A percentile compares a stretch with the other conserved stretches of the same genome.
Conservation (phyloP, 768 basidiomycete species). For the Grammothele lineata region DNA sequence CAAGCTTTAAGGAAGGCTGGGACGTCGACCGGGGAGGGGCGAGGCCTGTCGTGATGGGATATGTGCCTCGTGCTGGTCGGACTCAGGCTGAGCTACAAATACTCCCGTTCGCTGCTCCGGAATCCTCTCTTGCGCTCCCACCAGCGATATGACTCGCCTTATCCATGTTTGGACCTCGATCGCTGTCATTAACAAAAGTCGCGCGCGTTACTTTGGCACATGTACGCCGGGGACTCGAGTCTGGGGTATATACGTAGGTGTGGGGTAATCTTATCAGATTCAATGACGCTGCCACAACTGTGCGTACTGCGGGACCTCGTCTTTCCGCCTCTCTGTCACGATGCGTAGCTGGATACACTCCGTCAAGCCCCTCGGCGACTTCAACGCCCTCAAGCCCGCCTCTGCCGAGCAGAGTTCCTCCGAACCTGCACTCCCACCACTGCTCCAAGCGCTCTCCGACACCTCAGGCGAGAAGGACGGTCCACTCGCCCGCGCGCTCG, state of each 20-base stretch:
- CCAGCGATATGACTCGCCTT: no score
- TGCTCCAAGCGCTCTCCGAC: conserved; percentile 15
- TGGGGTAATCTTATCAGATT: no score
- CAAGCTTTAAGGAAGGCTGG: conserved; percentile 1
- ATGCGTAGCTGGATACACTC: conserved; percentile 17
- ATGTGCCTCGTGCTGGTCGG: conserved; percentile 13
- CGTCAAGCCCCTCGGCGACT: conserved; percentile 13
- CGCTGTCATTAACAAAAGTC: no score
- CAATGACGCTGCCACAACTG: no score
- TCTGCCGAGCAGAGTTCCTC: neutral
- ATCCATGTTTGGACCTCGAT: no score
- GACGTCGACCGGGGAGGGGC: no score
- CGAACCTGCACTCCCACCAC: conserved; percentile 13
- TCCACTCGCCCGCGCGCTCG: conserved; percentile 32
- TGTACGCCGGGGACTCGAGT: no score
- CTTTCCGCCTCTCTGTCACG: no score
- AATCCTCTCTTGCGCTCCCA: no score
- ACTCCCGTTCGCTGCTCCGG: neutral
- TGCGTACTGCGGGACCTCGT: no score
- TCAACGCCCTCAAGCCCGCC: neutral
- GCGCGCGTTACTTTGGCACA: no score
- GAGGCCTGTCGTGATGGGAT: conserved; percentile 7
- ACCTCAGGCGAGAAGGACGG: conserved; percentile 11
- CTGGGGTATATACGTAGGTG: no score
- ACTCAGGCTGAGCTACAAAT: conserved; percentile 7